Base-by-base conservation (phyloP, 148 eudicot genomes). In the Silene uniflora region DNA sequence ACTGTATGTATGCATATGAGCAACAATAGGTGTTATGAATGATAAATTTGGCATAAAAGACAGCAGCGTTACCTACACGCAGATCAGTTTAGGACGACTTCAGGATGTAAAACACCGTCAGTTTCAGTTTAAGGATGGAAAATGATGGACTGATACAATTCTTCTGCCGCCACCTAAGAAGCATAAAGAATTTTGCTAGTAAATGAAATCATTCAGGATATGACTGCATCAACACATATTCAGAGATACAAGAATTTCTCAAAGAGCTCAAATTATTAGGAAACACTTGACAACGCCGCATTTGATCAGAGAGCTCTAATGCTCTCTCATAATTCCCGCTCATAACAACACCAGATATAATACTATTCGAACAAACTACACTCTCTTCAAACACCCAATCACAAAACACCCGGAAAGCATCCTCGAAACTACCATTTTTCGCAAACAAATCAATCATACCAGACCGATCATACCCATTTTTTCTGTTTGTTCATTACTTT, bases 81-180 rank as follows among this genome's bases (percentile, higher is more conserved):
- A 95, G 82, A 75, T 90, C 87, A 52, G 96, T 95, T 79, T 84
- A 77, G 35, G 99, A 89, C 29, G 99, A 89, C 29, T 27, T 27
- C 1, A 27, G 29, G 2, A 1, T 27, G 29, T 1, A 27, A 27
- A 82, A 95, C 92, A 63, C 79, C 24, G 84, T 95, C 98, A 27
- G 99, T 95, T 82, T 95, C 99, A 13, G 99, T 95, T 64, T 98
- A 94, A 81, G 99, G 99, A 86, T 95, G 92, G 79, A 98, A 92
- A 69, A 95, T 95, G 78, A 90, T 98, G 85, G 91, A 80, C 80
- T 92, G 99, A 73, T 95, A 95, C 32, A 95, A 85, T 75, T 95
- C 99, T 85, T 95, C 99, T 67, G 29, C 29, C 29, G 99, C 99
- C 72, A 92, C 91, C 98, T 93, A 61, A 47, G 68, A 73, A 70